Evolutionary conservation across 495 filamentous ascomycete species (phyloP).

Genomic region (Monascus purpureus): DNA sequence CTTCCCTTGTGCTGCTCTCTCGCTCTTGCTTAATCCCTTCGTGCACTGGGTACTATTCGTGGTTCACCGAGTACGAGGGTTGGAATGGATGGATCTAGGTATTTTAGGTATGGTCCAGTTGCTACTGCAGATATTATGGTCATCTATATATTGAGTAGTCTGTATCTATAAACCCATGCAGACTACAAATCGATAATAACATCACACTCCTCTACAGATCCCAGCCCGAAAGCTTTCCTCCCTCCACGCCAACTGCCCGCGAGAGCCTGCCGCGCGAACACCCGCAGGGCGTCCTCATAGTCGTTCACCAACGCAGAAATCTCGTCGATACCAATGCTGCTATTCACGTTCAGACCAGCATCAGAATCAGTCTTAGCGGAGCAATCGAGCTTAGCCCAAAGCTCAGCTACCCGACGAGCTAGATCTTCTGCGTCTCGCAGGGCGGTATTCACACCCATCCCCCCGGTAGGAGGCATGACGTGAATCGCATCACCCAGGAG

Average conservation of each 20-base stretch:
- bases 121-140: too few relatives aligned
- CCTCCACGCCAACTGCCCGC: conserved; percentile 14
- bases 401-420: conserved; percentile 13
- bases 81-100: too few relatives aligned
- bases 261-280: conserved; percentile 10
- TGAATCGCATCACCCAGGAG: conserved; percentile 48
- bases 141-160: too few relatives aligned
- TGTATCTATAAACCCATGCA: too few relatives aligned
- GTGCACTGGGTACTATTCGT: too few relatives aligned
- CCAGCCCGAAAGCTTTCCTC: conserved; percentile 14
- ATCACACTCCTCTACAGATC: conserved; percentile 13
- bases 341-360: conserved; percentile 10
- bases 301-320: too few relatives aligned
- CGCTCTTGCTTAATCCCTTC: too few relatives aligned
- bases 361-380: too few relatives aligned
- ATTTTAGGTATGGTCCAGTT: too few relatives aligned
- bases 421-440: conserved; percentile 25
- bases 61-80: too few relatives aligned
- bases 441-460: conserved; percentile 45
- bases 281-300: conserved; percentile 20
- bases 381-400: too few relatives aligned
- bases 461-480: conserved; percentile 47
- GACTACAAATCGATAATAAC: conserved; percentile 4
- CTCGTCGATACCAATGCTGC: conserved; percentile 13
- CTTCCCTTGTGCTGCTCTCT: too few relatives aligned